Conservation (phyloP, 371 early-diverging fungal genomes). For the Mucor sp. region DNA sequence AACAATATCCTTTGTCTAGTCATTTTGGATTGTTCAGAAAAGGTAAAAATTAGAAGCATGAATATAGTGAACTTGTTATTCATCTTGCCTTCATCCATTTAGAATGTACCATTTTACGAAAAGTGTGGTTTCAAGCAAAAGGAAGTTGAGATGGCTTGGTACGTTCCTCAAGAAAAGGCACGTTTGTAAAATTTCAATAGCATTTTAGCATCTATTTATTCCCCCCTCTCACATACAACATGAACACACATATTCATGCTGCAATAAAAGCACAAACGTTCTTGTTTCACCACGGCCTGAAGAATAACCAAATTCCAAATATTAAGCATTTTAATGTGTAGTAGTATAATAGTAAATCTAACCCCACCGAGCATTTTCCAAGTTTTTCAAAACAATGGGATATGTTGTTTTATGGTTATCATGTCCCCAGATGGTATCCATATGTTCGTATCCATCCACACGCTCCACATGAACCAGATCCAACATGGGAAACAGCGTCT, state of each 20-base stretch:
- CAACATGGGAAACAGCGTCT: conserved; percentile 31
- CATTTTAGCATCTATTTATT: conserved; percentile 2
- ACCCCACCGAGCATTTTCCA: conserved; percentile 25
- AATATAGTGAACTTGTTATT: not conserved
- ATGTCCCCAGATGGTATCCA: conserved; percentile 62
- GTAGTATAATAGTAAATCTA: not conserved
- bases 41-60: conserved; percentile 10
- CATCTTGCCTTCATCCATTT: not conserved
- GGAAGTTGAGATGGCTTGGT: conserved; percentile 58
- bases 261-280: not conserved
- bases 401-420: conserved; percentile 42
- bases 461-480: conserved; percentile 50
- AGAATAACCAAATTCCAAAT: not conserved
- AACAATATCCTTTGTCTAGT: conserved; percentile 15
- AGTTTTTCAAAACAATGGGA: conserved; percentile 27
- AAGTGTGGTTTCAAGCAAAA: conserved; percentile 55
- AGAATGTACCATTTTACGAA: conserved; percentile 57
- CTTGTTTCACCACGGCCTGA: not conserved
- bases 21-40: conserved; percentile 54
- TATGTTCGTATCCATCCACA: conserved; percentile 58
- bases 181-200: conserved; percentile 26
- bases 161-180: conserved; percentile 42
- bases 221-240: not conserved
- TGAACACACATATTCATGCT: not conserved
- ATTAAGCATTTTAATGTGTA: not conserved